phyloP scores from a whole-genome alignment of 495 filamentous ascomycete genomes.

The Penicillium diatomitis region DNA sequence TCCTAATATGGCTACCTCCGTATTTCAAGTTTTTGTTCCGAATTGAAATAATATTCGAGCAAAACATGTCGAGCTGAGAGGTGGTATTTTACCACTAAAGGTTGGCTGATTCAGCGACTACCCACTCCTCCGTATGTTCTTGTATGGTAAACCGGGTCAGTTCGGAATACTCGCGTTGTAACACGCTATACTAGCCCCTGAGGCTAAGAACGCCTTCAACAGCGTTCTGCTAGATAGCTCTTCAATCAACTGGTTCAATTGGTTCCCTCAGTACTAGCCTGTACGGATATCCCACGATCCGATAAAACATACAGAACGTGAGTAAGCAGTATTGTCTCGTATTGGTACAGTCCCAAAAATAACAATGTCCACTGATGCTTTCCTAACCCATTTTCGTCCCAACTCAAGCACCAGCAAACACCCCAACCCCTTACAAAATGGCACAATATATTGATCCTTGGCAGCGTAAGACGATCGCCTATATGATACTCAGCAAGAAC shows the following conservation, averaged over 20 bases:
- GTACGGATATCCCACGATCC: neutral
- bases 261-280: conserved; percentile 1
- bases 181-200: neutral
- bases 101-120: neutral
- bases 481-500: conserved; percentile 25
- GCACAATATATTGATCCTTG: too few relatives aligned
- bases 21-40: too few relatives aligned
- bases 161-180: neutral
- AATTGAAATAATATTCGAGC: too few relatives aligned
- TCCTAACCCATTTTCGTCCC: too few relatives aligned
- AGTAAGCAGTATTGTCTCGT: too few relatives aligned
- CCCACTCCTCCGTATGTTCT: neutral
- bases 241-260: conserved; percentile 2
- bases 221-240: conserved; percentile 1
- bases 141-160: neutral
- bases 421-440: too few relatives aligned
- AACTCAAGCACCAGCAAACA: too few relatives aligned
- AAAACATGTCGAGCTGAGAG: conserved; percentile 7
- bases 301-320: too few relatives aligned
- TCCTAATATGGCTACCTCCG: too few relatives aligned
- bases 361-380: too few relatives aligned
- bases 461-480: too few relatives aligned
- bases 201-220: neutral
- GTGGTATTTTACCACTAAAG: conserved; percentile 1
- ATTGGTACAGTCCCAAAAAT: too few relatives aligned